A percentile compares a stretch with the other conserved stretches of the same genome.
These are phyloP conservation scores for Lenzites betulinus DNA, from an alignment of 768 basidiomycete species.

Conservation along the genomic window DNA sequence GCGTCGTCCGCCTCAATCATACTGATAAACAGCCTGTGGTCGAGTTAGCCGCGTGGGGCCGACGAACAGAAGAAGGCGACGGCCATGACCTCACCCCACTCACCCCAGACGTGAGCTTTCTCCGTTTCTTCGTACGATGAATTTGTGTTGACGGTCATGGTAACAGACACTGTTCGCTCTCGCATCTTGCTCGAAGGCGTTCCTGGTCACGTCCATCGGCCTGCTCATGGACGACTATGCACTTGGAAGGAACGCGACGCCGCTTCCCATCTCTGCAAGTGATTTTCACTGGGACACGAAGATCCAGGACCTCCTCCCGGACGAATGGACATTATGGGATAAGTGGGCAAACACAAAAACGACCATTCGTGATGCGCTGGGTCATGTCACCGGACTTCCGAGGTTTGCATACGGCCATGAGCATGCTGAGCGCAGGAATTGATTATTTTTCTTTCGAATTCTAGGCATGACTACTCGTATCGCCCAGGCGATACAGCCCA, in stretches of 20 bases:
- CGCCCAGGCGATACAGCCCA: constrained; percentile 31
- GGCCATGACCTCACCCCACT: constrained; percentile 16
- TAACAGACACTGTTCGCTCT: constrained; percentile 32
- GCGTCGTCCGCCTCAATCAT: constrained; percentile 13
- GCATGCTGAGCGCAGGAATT: not conserved
- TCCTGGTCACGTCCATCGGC: constrained; percentile 32
- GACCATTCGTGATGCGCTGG: constrained; percentile 40
- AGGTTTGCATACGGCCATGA: constrained; percentile 26
- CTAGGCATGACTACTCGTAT: constrained; percentile 39
- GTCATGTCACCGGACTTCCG: constrained; percentile 43
- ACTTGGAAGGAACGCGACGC: constrained; percentile 30
- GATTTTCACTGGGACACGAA: constrained; percentile 32
- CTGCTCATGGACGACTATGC: constrained; percentile 36
- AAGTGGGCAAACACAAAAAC: constrained; percentile 38
- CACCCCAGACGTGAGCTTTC: constrained; percentile 24
- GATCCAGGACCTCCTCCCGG: constrained; percentile 37
- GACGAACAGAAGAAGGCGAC: constrained; percentile 16
- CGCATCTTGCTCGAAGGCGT: constrained; percentile 37
- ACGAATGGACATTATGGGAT: constrained; percentile 44
- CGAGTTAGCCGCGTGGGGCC: constrained; percentile 19
- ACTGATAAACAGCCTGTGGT: not conserved
- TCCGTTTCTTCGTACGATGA: constrained; percentile 11
- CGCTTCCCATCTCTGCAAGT: constrained; percentile 21
- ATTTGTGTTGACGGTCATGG: not conserved
- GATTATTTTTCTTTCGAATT: not conserved